Evolutionary conservation across 768 basidiomycete genomes (phyloP).

Genomic region (Cantharellus anzutake): DNA sequence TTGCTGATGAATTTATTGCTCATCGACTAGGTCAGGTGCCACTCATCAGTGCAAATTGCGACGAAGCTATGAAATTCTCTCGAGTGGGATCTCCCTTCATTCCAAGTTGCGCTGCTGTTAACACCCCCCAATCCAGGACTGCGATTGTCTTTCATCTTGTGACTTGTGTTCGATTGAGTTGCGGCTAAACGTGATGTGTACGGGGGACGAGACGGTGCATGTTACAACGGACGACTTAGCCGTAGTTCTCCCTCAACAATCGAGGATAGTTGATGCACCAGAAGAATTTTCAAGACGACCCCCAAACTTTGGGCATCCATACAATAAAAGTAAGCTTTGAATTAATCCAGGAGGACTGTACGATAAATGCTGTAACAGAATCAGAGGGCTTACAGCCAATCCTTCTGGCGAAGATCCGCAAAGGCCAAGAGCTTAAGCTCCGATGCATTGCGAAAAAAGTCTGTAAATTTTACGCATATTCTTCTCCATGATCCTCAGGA

Average conservation of each 20-base stretch:
- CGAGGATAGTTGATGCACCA: background rate
- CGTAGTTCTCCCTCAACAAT: background rate
- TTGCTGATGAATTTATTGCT: slow-evolving; percentile 94
- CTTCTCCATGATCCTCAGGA: background rate
- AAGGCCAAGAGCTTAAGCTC: slow-evolving; percentile 78
- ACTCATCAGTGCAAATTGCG: slow-evolving; percentile 68
- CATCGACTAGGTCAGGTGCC: slow-evolving; percentile 93
- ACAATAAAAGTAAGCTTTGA: background rate
- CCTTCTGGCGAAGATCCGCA: slow-evolving; percentile 78
- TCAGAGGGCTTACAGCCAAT: slow-evolving; percentile 34
- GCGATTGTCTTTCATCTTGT: slow-evolving; percentile 72
- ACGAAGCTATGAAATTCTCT: slow-evolving; percentile 68
- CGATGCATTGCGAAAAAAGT: slow-evolving; percentile 89
- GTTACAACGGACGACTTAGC: slow-evolving; percentile 67
- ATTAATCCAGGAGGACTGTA: background rate
- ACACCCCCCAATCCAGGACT: slow-evolving; percentile 41
- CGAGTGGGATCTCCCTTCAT: slow-evolving; percentile 27
- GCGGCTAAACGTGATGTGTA: slow-evolving; percentile 56
- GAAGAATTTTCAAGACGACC: background rate
- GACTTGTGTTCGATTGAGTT: slow-evolving; percentile 71
- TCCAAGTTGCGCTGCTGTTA: background rate
- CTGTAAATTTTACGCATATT: slow-evolving; percentile 7
- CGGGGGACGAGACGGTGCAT: slow-evolving; percentile 46
- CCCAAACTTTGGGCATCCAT: background rate
- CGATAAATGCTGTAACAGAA: background rate